phyloP scores from a whole-genome alignment of 176 grass and related monocot genomes.

The Metroxylon sagu region DNA sequence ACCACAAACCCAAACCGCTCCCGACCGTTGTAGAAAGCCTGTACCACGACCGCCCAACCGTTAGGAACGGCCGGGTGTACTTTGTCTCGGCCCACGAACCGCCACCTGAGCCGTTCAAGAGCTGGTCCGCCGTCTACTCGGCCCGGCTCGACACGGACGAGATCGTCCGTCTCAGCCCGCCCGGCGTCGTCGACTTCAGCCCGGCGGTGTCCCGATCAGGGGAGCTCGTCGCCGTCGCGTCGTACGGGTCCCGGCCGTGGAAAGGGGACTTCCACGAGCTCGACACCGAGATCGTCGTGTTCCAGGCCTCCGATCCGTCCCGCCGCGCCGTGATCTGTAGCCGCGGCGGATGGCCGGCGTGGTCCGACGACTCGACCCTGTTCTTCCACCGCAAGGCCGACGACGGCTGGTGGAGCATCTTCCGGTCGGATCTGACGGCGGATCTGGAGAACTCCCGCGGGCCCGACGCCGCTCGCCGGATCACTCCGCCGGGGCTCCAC shows the following conservation, averaged over 20 bases:
- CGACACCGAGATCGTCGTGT: conserved; percentile 61
- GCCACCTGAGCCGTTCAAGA: conserved; percentile 36
- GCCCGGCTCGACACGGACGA: conserved; percentile 14
- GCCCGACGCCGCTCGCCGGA: conserved; percentile 17
- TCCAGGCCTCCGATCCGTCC: conserved; percentile 34
- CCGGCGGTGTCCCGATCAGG: conserved; percentile 58
- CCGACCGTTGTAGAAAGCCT: conserved; percentile 36
- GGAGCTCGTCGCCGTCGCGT: conserved; percentile 57
- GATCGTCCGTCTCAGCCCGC: conserved; percentile 26
- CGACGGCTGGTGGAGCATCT: conserved; percentile 95
- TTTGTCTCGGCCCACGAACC: conserved; percentile 77
- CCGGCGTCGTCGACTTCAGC: conserved; percentile 70
- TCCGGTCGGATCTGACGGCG: conserved; percentile 37
- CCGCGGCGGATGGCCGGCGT: conserved; percentile 65
- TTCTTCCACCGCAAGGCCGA: conserved; percentile 78
- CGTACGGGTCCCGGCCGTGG: conserved; percentile 61
- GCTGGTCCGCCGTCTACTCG: conserved; percentile 74
- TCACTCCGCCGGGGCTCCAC: conserved; percentile 72
- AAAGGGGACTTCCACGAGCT: conserved; percentile 72
- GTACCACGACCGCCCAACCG: conserved; percentile 74
- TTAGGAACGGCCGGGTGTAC: conserved; percentile 31
- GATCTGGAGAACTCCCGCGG: conserved; percentile 27
- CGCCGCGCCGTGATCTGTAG: conserved; percentile 30
- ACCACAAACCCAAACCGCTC: conserved; percentile 29
- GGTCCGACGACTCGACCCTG: conserved; percentile 48